Conservation (phyloP, 2,329 filamentous ascomycete species). For the Trichoderma sp. region DNA sequence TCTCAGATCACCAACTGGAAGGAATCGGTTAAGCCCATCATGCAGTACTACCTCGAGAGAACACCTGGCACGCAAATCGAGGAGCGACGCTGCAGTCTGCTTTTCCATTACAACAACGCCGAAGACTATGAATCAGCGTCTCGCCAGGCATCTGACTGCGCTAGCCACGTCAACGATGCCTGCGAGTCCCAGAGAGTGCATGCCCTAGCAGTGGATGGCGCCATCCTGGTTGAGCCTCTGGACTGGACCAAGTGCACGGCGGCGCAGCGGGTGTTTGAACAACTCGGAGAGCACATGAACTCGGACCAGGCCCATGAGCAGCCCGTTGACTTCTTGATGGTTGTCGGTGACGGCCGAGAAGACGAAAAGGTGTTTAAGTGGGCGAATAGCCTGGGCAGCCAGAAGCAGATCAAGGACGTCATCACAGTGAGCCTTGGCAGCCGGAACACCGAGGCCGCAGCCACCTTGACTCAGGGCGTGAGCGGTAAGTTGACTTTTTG, state of each 20-base stretch:
- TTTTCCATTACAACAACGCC: constrained; percentile 85
- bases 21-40: constrained; percentile 73
- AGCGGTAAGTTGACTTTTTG: constrained; percentile 63
- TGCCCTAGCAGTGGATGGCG: constrained; percentile 75
- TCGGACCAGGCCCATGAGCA: constrained; percentile 31
- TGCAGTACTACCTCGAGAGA: constrained; percentile 86
- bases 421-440: constrained; percentile 83
- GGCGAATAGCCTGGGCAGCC: constrained; percentile 72
- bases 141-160: constrained; percentile 83
- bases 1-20: constrained; percentile 76
- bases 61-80: constrained; percentile 86
- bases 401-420: constrained; percentile 62
- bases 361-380: constrained; percentile 93
- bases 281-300: constrained; percentile 43
- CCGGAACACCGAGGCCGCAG: constrained; percentile 82
- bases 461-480: constrained; percentile 85
- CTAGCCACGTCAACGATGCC: constrained; percentile 91
- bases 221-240: constrained; percentile 78
- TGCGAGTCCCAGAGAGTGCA: constrained; percentile 81
- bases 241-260: constrained; percentile 88
- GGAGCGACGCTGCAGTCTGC: constrained; percentile 84
- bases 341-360: constrained; percentile 86
- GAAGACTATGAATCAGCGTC: constrained; percentile 73
- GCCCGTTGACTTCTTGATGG: constrained; percentile 80
- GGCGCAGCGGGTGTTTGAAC: constrained; percentile 68